A percentile compares a stretch with the other conserved stretches of the same genome.
Evolutionary conservation across 2,329 filamentous ascomycete genomes (phyloP).

Genomic region (Sphaerulina populicola): DNA sequence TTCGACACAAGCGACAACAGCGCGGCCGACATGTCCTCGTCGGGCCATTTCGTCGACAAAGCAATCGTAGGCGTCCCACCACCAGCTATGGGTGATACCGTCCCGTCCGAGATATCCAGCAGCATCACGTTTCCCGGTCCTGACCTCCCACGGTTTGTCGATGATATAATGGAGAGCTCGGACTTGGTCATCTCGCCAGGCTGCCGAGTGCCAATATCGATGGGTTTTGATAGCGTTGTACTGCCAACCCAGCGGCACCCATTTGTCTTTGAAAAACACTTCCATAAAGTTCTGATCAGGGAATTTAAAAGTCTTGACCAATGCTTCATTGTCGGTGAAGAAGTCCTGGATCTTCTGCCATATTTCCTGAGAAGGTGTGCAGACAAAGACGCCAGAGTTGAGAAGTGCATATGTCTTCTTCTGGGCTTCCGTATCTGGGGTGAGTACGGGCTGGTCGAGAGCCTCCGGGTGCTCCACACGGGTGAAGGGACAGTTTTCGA

Average conservation of each 20-base stretch:
- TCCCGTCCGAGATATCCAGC: constrained; percentile 41
- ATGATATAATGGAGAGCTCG: constrained; percentile 48
- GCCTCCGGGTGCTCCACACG: constrained; percentile 34
- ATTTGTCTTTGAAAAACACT: constrained; percentile 40
- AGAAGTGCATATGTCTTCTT: constrained; percentile 35
- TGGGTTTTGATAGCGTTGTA: constrained; percentile 49
- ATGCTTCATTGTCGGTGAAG: constrained; percentile 34
- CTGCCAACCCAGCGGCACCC: constrained; percentile 43
- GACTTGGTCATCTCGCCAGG: constrained; percentile 46
- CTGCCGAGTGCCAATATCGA: constrained; percentile 45
- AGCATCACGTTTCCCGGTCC: constrained; percentile 32
- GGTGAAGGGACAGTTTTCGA: constrained; percentile 44
- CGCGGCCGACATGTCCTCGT: neutral
- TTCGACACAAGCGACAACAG: neutral
- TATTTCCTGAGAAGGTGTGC: constrained; percentile 37
- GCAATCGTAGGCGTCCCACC: constrained; percentile 42
- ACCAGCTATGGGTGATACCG: constrained; percentile 46
- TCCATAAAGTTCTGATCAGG: constrained; percentile 49
- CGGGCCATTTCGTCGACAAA: constrained; percentile 31
- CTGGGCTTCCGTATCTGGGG: constrained; percentile 32
- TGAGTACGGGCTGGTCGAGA: constrained; percentile 33
- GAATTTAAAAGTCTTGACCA: constrained; percentile 41
- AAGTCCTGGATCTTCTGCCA: constrained; percentile 36
- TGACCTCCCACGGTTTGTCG: constrained; percentile 48
- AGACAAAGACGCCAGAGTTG: constrained; percentile 47